phyloP scores from a whole-genome alignment of 2,329 filamentous ascomycete species.

The Diaporthe sp. region DNA sequence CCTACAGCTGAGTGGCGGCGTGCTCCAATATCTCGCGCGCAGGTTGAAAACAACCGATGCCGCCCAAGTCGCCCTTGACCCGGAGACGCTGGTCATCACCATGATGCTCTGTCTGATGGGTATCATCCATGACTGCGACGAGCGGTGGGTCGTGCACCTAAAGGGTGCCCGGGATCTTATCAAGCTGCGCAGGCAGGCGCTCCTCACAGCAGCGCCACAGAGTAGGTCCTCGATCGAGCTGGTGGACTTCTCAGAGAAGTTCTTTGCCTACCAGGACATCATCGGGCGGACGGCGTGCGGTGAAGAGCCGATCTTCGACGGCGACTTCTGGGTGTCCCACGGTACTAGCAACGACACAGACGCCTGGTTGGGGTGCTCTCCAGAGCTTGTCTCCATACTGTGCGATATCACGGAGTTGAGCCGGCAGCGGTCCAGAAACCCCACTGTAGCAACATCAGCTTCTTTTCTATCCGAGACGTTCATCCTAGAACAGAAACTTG shows the following conservation, averaged over 20 bases:
- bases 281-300: slow-evolving; percentile 62
- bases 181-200: slow-evolving; percentile 45
- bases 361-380: slow-evolving; percentile 60
- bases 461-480: slow-evolving; percentile 47
- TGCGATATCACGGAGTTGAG: slow-evolving; percentile 59
- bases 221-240: slow-evolving; percentile 34
- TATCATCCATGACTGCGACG: slow-evolving; percentile 47
- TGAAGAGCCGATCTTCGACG: slow-evolving; percentile 56
- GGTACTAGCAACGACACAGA: slow-evolving; percentile 47
- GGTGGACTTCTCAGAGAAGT: slow-evolving; percentile 53
- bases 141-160: slow-evolving; percentile 58
- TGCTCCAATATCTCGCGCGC: slow-evolving; percentile 48
- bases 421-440: slow-evolving; percentile 44
- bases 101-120: slow-evolving; percentile 58
- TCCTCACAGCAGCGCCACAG: background rate
- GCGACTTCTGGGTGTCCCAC: slow-evolving; percentile 54
- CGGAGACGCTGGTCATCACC: slow-evolving; percentile 53
- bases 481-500: slow-evolving; percentile 46
- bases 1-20: slow-evolving; percentile 46
- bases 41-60: slow-evolving; percentile 44
- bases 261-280: slow-evolving; percentile 62
- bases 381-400: slow-evolving; percentile 55
- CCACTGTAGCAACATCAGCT: slow-evolving; percentile 42
- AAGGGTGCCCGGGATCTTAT: slow-evolving; percentile 59
- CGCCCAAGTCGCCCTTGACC: slow-evolving; percentile 33